These are phyloP conservation scores for Pholiota adiposa DNA, from an alignment of 1,284 basidiomycete genomes.

Conservation along the genomic window DNA sequence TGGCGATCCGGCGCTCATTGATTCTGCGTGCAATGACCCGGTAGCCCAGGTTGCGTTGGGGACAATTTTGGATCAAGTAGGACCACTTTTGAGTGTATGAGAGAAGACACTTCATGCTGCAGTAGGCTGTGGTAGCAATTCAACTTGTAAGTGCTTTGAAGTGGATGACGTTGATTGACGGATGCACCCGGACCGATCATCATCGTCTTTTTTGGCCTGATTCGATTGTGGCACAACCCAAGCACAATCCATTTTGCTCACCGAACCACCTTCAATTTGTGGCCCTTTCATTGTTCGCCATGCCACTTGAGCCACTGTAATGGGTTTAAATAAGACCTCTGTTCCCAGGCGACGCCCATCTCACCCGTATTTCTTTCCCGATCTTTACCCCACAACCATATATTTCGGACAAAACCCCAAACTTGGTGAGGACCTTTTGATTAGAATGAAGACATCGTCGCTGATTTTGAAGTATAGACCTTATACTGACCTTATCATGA, in stretches of 20 bases:
- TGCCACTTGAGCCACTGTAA: not conserved
- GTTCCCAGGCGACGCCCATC: not conserved
- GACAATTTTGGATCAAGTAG: slow-evolving; percentile 4
- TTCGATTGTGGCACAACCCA: too few relatives aligned
- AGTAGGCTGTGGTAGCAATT: too few relatives aligned
- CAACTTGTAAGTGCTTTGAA: not conserved
- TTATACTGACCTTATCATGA: not conserved
- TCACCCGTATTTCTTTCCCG: not conserved
- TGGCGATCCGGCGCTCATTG: slow-evolving; percentile 25
- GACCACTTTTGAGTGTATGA: slow-evolving; percentile 3
- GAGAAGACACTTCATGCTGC: not conserved
- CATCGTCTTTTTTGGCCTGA: not conserved
- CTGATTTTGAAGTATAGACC: not conserved
- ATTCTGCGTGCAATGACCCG: slow-evolving; percentile 23
- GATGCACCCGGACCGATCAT: not conserved
- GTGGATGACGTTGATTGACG: not conserved
- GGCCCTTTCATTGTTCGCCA: not conserved
- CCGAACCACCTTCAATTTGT: not conserved
- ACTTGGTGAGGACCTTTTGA: not conserved
- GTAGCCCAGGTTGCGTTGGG: slow-evolving; percentile 1
- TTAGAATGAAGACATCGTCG: not conserved
- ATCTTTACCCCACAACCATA: not conserved
- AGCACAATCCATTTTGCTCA: not conserved
- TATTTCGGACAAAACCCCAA: not conserved
- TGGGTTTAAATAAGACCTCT: not conserved